Evolutionary conservation across 2,329 filamentous ascomycete genomes (phyloP).

Genomic region (Botrytis byssoidea): DNA sequence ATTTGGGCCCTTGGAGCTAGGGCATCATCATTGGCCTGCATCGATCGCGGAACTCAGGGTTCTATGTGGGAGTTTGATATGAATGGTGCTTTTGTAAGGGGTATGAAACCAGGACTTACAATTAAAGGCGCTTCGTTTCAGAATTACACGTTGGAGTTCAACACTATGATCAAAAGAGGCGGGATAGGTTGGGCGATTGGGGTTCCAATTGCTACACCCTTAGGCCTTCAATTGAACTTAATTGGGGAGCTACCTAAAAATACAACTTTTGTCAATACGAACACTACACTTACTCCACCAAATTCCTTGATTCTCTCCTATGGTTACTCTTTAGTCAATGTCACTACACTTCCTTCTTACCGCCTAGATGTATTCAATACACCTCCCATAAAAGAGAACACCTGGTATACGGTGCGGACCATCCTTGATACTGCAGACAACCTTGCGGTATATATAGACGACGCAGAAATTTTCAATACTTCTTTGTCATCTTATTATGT

Average conservation of each 20-base stretch:
- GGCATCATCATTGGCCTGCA: conserved; percentile 40
- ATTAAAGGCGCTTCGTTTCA: conserved; percentile 27
- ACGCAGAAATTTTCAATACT: conserved; percentile 26
- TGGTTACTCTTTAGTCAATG: background rate
- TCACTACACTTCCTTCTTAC: background rate
- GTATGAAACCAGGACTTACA: conserved; percentile 26
- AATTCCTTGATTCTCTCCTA: background rate
- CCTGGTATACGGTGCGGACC: conserved; percentile 23
- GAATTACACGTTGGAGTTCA: background rate
- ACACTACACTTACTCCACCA: background rate
- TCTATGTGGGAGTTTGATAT: conserved; percentile 41
- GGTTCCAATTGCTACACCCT: background rate
- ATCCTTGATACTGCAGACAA: conserved; percentile 33
- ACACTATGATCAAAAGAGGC: background rate
- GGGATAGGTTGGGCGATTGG: background rate
- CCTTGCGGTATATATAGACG: conserved; percentile 37
- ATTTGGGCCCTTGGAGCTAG: conserved; percentile 44
- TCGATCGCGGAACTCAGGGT: conserved; percentile 41
- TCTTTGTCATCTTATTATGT: conserved; percentile 21
- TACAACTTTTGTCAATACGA: conserved; percentile 5
- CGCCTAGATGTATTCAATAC: background rate
- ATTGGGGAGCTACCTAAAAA: background rate
- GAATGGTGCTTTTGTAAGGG: conserved; percentile 41
- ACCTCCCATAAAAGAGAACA: background rate
- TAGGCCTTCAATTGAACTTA: background rate